These are phyloP conservation scores for Eucalyptus sideroxylon DNA, from an alignment of 345 rosid genomes.

Conservation along the genomic window DNA sequence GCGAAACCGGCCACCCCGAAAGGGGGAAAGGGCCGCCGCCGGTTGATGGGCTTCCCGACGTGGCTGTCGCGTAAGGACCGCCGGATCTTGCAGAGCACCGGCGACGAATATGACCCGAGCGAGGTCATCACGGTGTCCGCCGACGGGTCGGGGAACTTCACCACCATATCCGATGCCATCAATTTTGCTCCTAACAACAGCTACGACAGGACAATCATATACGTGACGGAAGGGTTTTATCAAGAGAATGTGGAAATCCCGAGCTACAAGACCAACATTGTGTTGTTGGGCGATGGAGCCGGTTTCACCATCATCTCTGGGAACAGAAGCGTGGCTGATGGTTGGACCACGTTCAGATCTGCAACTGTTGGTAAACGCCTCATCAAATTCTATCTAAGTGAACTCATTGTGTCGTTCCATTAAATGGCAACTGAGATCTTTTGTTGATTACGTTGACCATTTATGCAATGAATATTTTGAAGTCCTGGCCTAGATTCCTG, in stretches of 20 bases:
- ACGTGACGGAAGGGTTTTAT: slow-evolving; percentile 57
- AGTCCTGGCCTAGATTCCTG: not conserved
- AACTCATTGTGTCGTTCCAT: not conserved
- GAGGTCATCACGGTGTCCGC: slow-evolving; percentile 53
- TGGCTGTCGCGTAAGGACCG: slow-evolving; percentile 47
- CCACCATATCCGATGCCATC: slow-evolving; percentile 62
- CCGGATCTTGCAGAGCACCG: slow-evolving; percentile 31
- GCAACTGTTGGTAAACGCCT: slow-evolving; percentile 62
- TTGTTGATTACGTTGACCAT: not conserved
- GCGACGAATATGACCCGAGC: slow-evolving; percentile 40
- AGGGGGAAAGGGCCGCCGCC: slow-evolving; percentile 5
- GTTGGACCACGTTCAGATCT: slow-evolving; percentile 95
- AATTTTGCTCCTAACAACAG: slow-evolving; percentile 65
- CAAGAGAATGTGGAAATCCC: slow-evolving; percentile 62
- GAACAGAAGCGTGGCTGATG: slow-evolving; percentile 53
- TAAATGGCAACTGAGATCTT: not conserved
- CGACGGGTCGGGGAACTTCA: slow-evolving; percentile 76
- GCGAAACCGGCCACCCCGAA: slow-evolving; percentile 2
- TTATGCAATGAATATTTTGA: not conserved
- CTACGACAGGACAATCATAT: slow-evolving; percentile 28
- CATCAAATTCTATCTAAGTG: not conserved
- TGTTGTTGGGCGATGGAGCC: slow-evolving; percentile 65
- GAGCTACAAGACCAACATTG: slow-evolving; percentile 54
- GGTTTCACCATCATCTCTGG: slow-evolving; percentile 57
- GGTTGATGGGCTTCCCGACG: slow-evolving; percentile 36